These are phyloP conservation scores for Microsporum ferrugineum DNA, from an alignment of 2,329 filamentous ascomycete species.

Conservation along the genomic window DNA sequence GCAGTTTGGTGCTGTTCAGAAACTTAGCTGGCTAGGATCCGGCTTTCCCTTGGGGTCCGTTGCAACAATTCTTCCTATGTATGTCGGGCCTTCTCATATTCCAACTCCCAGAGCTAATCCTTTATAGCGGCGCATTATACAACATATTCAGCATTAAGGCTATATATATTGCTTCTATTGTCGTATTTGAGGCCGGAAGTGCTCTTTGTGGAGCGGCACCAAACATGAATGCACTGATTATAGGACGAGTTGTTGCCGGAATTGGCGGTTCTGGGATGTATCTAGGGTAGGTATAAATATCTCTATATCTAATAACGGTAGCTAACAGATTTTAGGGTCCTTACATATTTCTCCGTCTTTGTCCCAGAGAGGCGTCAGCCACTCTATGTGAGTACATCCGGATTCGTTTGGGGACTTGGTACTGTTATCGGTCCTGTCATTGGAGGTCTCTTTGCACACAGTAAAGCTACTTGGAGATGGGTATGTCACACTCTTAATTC, in stretches of 20 bases:
- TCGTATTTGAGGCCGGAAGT: conserved; percentile 52
- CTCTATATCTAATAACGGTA: conserved; percentile 27
- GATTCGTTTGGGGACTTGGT: conserved; percentile 7
- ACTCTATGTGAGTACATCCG: conserved; percentile 14
- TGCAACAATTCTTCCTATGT: conserved; percentile 25
- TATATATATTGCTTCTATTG: conserved; percentile 23
- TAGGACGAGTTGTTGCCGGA: conserved; percentile 40
- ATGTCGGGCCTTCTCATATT: background rate
- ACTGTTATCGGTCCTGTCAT: conserved; percentile 8
- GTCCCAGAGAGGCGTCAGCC: conserved; percentile 5
- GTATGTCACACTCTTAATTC: background rate
- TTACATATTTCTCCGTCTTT: conserved; percentile 31
- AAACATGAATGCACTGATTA: conserved; percentile 36
- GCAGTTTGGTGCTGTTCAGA: conserved; percentile 3
- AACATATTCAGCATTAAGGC: conserved; percentile 37
- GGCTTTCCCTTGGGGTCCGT: conserved; percentile 35
- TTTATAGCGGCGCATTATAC: conserved; percentile 25
- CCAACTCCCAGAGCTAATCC: conserved; percentile 11
- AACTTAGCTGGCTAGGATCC: conserved; percentile 8
- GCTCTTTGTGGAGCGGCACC: conserved; percentile 46
- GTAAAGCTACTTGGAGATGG: conserved; percentile 6
- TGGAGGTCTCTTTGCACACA: conserved; percentile 7
- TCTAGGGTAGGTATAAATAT: conserved; percentile 24
- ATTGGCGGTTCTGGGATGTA: conserved; percentile 38
- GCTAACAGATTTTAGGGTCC: conserved; percentile 32